Evolutionary conservation across 2,329 filamentous ascomycete genomes (phyloP).

Genomic region (Colletotrichum sp.): DNA sequence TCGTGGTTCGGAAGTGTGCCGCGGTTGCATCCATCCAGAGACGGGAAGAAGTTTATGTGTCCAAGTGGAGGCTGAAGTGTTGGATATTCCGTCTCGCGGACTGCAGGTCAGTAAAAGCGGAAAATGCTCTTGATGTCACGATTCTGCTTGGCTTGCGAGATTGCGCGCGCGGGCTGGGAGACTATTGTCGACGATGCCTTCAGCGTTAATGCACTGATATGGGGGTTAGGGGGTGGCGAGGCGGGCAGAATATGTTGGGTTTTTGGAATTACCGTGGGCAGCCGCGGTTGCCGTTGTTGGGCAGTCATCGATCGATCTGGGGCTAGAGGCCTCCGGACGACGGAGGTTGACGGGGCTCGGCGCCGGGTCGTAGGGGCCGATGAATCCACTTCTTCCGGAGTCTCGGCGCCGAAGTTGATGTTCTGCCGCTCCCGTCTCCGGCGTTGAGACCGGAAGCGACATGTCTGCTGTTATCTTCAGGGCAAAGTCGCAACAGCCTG

Average conservation of each 20-base stretch:
- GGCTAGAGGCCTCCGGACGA: neutral
- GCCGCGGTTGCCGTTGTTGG: neutral
- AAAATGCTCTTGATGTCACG: neutral
- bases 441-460: neutral
- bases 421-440: neutral
- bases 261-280: neutral
- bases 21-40: neutral
- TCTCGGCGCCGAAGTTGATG: neutral
- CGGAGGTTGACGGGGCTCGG: neutral
- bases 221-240: neutral
- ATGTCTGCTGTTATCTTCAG: rapidly evolving
- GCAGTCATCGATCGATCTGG: neutral
- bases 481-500: neutral
- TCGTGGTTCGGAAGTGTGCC: neutral
- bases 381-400: neutral
- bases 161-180: neutral
- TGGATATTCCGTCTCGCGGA: neutral
- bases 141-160: neutral
- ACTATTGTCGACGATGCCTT: neutral
- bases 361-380: neutral
- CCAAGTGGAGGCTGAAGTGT: neutral
- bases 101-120: neutral
- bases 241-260: neutral
- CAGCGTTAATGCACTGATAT: neutral
- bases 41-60: neutral